Percentiles rank a stretch among this genome's conserved stretches.
phyloP scores from a whole-genome alignment of 768 basidiomycete species.

The Termitomyces sp. region DNA sequence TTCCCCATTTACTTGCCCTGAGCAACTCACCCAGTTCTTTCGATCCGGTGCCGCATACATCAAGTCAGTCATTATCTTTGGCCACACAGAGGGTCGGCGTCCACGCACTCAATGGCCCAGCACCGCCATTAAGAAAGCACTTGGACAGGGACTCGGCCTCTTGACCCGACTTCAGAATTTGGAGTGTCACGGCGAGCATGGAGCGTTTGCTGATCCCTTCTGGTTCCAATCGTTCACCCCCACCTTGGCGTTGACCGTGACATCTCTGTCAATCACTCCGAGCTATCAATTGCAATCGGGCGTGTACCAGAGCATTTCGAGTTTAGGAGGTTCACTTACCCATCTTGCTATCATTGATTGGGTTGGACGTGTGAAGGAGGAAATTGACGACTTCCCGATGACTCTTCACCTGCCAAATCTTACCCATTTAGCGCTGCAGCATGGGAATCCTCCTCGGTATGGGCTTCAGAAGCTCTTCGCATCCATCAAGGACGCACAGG shows the following conservation, averaged over 20 bases:
- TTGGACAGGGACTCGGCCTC: conserved; percentile 7
- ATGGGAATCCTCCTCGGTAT: not conserved
- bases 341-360: conserved; percentile 6
- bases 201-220: conserved; percentile 1
- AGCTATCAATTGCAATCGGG: conserved; percentile 3
- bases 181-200: conserved; percentile 8
- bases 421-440: conserved; percentile 2
- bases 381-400: not conserved
- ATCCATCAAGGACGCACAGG: conserved; percentile 2
- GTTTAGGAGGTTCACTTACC: conserved; percentile 4
- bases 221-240: conserved; percentile 4
- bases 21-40: conserved; percentile 2
- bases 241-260: not conserved
- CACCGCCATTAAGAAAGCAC: conserved; percentile 3
- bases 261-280: conserved; percentile 3
- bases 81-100: conserved; percentile 2
- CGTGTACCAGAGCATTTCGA: not conserved
- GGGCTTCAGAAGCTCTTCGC: conserved; percentile 6
- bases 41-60: conserved; percentile 2
- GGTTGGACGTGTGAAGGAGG: conserved; percentile 3
- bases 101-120: conserved; percentile 5
- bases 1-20: conserved; percentile 3
- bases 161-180: conserved; percentile 4
- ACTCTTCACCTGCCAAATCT: not conserved
- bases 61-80: conserved; percentile 5